Base-by-base conservation (phyloP, 2,329 filamentous ascomycete species). In the Hypomyces rosellus region DNA sequence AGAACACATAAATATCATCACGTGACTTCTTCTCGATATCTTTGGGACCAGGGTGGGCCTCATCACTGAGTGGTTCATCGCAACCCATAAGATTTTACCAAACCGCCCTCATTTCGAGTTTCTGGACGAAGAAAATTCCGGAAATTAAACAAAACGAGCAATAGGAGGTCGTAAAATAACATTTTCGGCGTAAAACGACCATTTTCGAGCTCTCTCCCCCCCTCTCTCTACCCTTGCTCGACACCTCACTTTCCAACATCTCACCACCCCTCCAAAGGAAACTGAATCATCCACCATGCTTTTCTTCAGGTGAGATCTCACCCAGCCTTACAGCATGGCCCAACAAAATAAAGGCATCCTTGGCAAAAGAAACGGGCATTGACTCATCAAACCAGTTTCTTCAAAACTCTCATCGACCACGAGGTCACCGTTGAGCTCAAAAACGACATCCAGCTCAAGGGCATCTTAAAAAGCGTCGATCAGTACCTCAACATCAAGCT, bases 401-500 rank as follows among this genome's bases (percentile, higher is more conserved):
- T 97, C 84, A 97, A 97, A 72, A 97, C 92, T 48, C 87, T 97
- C 64, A 95, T 96, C 68, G 93, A 96, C 76, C 87, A 93, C 61
- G 85, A 95, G 76, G 91, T 99, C 65, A 97, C 91, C 43, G 90
- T 99, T 67, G 93, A 99, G 76, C 88, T 99, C 69, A 99, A 99
- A 75, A 99, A 99, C 70, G 93, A 99, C 73, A 95, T 99, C 61
- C 90, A 91, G 67, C 95, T 99, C 69, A 88, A 89, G 62, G 93
- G 93, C 59, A 95, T 86, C 34, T 79, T 99, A 59, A 99, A 97
- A 77, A 95, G 88, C 65, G 92, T 99, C 59, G 93, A 99, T 69
- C 93, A 97, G 75, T 99, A 95, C 73, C 82, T 99, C 65, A 99
- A 99, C 74, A 96, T 99, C 74, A 97, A 97, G 77, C 82, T 99